Evolutionary conservation across 208 protist genomes (phyloP).

Genomic region (Leishmania martiniquensis): DNA sequence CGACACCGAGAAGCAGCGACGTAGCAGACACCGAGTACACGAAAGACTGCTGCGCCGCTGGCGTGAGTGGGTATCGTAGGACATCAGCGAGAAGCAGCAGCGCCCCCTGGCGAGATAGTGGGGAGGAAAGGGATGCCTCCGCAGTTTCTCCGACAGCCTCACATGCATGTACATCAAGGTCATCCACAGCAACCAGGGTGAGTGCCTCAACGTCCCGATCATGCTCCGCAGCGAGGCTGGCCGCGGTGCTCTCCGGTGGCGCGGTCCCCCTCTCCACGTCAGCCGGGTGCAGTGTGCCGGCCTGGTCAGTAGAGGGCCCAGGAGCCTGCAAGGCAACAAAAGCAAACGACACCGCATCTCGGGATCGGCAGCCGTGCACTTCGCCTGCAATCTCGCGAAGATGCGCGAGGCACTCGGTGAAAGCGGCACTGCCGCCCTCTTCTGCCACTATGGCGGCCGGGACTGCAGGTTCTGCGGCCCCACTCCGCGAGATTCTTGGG

Average conservation of each 20-base stretch:
- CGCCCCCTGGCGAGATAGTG: constrained; percentile 26
- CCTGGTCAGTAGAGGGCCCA: neutral
- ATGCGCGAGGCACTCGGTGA: neutral
- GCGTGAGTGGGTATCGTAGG: constrained; percentile 1
- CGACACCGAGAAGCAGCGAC: constrained; percentile 16
- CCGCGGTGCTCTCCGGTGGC: constrained; percentile 15
- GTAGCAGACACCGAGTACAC: constrained; percentile 15
- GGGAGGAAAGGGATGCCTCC: neutral
- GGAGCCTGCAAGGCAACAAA: neutral
- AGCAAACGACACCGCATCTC: neutral
- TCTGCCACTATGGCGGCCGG: neutral
- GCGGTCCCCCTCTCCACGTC: constrained; percentile 20
- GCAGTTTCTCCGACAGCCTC: neutral
- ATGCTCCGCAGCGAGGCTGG: constrained; percentile 17
- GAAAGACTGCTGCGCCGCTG: neutral
- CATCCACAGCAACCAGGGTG: constrained; percentile 19
- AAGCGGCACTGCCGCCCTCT: neutral
- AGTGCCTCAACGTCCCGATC: constrained; percentile 16
- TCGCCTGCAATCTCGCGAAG: constrained; percentile 3
- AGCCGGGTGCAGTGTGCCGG: neutral
- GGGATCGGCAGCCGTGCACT: neutral
- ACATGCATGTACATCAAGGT: neutral
- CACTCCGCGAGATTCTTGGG: neutral
- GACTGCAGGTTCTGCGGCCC: too few relatives aligned
- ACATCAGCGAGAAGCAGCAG: constrained; percentile 23